Evolutionary conservation across 73 alveolate species (phyloP), one percentile per base, ranked within the genome.

Genomic region (Paramecium octaurelia): DNA sequence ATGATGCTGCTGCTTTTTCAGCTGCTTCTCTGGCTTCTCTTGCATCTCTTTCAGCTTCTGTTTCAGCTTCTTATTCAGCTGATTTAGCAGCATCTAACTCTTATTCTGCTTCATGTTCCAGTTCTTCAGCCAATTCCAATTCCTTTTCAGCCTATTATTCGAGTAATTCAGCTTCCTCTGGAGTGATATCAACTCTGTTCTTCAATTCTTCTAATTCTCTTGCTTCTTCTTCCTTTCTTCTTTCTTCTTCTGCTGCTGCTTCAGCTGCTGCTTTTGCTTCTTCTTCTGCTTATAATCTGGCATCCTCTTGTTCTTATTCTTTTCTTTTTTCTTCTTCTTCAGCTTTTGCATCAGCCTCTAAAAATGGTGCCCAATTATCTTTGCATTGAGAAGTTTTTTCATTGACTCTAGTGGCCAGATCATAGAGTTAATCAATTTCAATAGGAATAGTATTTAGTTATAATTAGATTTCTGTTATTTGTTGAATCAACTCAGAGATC

Each of bases 381-480:
- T 80, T 40, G 29, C 91, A 80, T 80, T 40, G 12, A 20, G 46
- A 27, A 2, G 57, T 48, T 80, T 43, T 43, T 23, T 80, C 91
- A 80, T 80, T 80, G 14, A 80, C 91, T 43, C 43, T 44, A 11
- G 91, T 64, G 44, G 91, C 70, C 1, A 80, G 38, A 24, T 80
- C 91, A 80, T 80, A 80, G 18, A 80, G 48, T 44, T 80, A 34
- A 80, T 80, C 91, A 80, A 80, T 23, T 12, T 80, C 91, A n/a
- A 80, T 64, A 24, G 76, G 46, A 23, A 27, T 40, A 31, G 46
- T 31, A 24, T 34, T 31, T 31, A 80, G 76, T 80, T 80, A 80
- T 18, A 42, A 80, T 46, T 80, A 46, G 42, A 80, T 80, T 23
- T 48, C 75, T 14, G 91, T 43, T 14, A 80, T 80, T 43, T 80